These are phyloP conservation scores for Tympanopsis confertula DNA, from an alignment of 2,329 filamentous ascomycete species.

Conservation along the genomic window DNA sequence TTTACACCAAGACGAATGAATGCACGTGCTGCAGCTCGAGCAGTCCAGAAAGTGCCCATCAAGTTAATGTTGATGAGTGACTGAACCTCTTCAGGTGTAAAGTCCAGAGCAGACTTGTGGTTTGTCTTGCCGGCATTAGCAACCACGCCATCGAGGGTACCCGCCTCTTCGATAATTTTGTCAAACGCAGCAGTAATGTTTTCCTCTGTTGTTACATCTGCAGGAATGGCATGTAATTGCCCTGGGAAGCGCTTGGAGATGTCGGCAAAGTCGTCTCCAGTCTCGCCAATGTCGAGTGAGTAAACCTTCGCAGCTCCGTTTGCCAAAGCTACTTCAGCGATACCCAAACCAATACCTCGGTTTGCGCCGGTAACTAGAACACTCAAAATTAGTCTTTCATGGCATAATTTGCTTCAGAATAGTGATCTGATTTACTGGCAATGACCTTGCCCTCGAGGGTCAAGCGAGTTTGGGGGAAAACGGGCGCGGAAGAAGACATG, in stretches of 20 bases:
- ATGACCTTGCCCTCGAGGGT: slow-evolving; percentile 16
- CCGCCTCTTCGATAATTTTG: slow-evolving; percentile 26
- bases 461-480: slow-evolving; percentile 13
- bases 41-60: slow-evolving; percentile 30
- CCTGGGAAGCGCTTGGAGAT: slow-evolving; percentile 24
- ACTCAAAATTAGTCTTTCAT: slow-evolving; percentile 1
- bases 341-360: slow-evolving; percentile 28
- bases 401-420: not conserved
- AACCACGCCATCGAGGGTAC: slow-evolving; percentile 34
- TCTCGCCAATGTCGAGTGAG: slow-evolving; percentile 30
- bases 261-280: slow-evolving; percentile 26
- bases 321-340: slow-evolving; percentile 31
- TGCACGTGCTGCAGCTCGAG: slow-evolving; percentile 24
- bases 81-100: slow-evolving; percentile 32
- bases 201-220: slow-evolving; percentile 32
- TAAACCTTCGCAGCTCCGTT: slow-evolving; percentile 30
- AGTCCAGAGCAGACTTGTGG: slow-evolving; percentile 37
- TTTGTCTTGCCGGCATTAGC: slow-evolving; percentile 37
- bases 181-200: slow-evolving; percentile 30
- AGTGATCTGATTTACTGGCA: slow-evolving; percentile 12
- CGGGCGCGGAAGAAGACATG: slow-evolving; percentile 25
- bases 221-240: slow-evolving; percentile 24
- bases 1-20: slow-evolving; percentile 31
- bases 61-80: slow-evolving; percentile 29
- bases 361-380: slow-evolving; percentile 20